phyloP scores from a whole-genome alignment of 257 asterid genomes.

The Pogostemon cablin region DNA sequence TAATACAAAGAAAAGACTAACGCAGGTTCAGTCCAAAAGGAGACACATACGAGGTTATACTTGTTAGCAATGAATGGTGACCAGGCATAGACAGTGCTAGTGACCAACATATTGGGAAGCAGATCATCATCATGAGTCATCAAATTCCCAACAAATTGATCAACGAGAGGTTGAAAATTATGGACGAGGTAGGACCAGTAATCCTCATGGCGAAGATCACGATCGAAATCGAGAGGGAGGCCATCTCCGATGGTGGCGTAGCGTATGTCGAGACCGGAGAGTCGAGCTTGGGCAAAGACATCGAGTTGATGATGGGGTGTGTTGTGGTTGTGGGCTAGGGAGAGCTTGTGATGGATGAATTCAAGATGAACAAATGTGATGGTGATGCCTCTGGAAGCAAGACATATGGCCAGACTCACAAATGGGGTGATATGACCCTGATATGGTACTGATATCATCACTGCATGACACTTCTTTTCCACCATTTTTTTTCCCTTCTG shows the following conservation, averaged over 20 bases:
- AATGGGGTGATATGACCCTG: slow-evolving; percentile 46
- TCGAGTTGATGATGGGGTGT: not conserved
- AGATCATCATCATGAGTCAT: slow-evolving; percentile 24
- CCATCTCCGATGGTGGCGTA: not conserved
- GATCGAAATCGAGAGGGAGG: not conserved
- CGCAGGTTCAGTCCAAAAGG: slow-evolving; percentile 55
- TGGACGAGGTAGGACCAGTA: slow-evolving; percentile 28
- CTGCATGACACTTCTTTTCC: slow-evolving; percentile 19
- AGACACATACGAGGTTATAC: slow-evolving; percentile 44
- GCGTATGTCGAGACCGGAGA: slow-evolving; percentile 2
- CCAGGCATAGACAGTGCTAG: slow-evolving; percentile 50
- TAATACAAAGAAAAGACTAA: slow-evolving; percentile 37
- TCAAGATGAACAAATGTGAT: slow-evolving; percentile 27
- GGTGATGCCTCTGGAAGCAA: slow-evolving; percentile 42
- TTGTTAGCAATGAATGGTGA: slow-evolving; percentile 41
- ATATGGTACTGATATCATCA: slow-evolving; percentile 41
- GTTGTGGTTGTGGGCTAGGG: not conserved
- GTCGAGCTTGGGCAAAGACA: not conserved
- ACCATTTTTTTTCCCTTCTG: not conserved
- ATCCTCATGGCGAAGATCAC: not conserved
- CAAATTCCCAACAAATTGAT: slow-evolving; percentile 43
- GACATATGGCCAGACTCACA: slow-evolving; percentile 31
- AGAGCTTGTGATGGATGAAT: not conserved
- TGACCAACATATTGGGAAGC: slow-evolving; percentile 35
- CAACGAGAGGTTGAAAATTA: slow-evolving; percentile 40